A percentile compares a stretch with the other conserved stretches of the same genome.
Conservation (phyloP, 305 asterid genomes). For the Solanum hybrid region DNA sequence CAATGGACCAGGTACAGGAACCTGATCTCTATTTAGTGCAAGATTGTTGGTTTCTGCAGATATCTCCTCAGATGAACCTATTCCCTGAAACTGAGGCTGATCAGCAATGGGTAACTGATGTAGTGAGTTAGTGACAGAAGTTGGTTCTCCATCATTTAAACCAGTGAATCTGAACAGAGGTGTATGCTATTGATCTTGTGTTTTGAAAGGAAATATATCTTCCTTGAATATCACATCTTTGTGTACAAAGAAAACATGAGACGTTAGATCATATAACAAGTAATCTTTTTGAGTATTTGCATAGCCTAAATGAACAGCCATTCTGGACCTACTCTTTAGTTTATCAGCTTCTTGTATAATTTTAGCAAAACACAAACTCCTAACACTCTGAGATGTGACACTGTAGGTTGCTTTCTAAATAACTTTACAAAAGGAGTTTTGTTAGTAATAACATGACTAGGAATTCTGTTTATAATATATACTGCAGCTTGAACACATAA, state of each 20-base stretch:
- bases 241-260: neutral
- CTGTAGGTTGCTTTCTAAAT: neutral
- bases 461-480: too few species aligned
- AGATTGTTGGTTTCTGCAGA: neutral
- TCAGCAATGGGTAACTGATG: too few species aligned
- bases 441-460: neutral
- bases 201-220: neutral
- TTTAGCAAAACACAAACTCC: neutral
- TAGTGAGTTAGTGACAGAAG: neutral
- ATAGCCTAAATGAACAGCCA: neutral
- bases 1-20: neutral
- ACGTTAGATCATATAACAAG: neutral
- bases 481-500: neutral
- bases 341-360: neutral
- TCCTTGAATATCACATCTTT: neutral
- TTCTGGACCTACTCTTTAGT: neutral
- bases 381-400: neutral
- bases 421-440: too few species aligned
- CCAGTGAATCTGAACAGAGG: neutral
- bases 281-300: neutral
- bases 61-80: accelerated
- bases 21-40: neutral
- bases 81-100: neutral
- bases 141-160: neutral
- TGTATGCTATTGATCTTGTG: neutral